Evolutionary conservation across 331 rosid species (phyloP).

Genomic region (Spiraea crenata): DNA sequence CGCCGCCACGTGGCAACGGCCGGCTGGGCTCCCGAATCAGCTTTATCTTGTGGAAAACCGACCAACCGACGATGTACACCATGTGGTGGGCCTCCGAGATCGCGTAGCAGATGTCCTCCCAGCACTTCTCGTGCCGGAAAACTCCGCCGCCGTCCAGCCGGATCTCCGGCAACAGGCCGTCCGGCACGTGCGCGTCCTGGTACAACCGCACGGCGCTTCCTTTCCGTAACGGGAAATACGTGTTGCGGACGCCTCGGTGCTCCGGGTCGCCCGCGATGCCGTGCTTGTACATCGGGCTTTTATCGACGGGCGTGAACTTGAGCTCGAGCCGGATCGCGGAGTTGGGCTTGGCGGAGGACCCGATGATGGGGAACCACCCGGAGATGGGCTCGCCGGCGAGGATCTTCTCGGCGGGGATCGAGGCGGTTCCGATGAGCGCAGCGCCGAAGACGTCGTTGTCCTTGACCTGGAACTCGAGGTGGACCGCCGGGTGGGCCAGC

Average conservation of each 20-base stretch:
- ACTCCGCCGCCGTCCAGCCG: constrained; percentile 52
- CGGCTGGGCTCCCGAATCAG: constrained; percentile 68
- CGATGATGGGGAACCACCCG: constrained; percentile 52
- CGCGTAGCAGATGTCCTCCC: constrained; percentile 94
- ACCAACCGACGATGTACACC: constrained; percentile 86
- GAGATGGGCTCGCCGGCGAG: constrained; percentile 42
- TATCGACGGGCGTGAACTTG: constrained; percentile 47
- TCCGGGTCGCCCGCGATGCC: constrained; percentile 81
- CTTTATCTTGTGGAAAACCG: constrained; percentile 68
- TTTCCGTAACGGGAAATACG: constrained; percentile 84
- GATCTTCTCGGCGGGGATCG: constrained; percentile 47
- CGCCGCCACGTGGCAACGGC: constrained; percentile 66
- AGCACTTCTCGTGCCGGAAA: constrained; percentile 51
- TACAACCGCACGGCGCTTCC: constrained; percentile 69
- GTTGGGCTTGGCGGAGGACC: constrained; percentile 37
- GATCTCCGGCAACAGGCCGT: constrained; percentile 44
- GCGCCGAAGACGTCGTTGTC: constrained; percentile 82
- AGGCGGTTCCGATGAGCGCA: constrained; percentile 49
- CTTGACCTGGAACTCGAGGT: constrained; percentile 66
- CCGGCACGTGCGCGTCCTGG: constrained; percentile 81
- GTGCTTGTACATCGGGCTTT: constrained; percentile 35
- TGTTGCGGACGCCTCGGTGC: constrained; percentile 54
- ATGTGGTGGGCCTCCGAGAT: constrained; percentile 88
- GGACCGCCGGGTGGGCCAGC: constrained; percentile 62
- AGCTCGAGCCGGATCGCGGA: constrained; percentile 50